Evolutionary conservation across 345 rosid species (phyloP), one percentile per base, ranked within the genome.

Genomic region (Gossypium bickii): DNA sequence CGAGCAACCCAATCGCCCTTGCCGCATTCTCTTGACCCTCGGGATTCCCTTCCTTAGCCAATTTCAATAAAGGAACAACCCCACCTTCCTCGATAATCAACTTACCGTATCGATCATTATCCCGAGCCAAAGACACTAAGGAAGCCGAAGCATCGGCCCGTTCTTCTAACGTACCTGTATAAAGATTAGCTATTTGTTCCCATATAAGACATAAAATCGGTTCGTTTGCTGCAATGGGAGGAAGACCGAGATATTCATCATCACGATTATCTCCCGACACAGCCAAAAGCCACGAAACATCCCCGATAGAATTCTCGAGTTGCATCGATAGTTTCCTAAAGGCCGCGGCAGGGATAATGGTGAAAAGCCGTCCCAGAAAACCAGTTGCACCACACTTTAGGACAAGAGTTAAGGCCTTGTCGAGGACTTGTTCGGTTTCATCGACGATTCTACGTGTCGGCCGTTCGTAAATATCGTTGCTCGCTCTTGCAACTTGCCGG

Each of bases 71-170:
- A 1, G 97, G 91, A 8, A 93, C 85, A 5, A 94, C 85, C 0
- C 98, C 97, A 5, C 97, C 97, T 86, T 94, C 97, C 79, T 94
- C 94, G 7, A 94, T 89, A 22, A 94, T 90, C 83, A 94, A 62
- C 73, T 82, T 89, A 17, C 90, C 92, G 58, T 92, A 89, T 1
- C 94, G 82, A 61, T 89, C 93, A 20, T 89, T 92, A 77, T 94
- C 97, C 7, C 94, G 85, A 4, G 97, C 97, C 45, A 94, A 74
- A 3, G 97, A 92, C 9, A 87, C 94, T 59, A 94, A 78, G 0
- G 94, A 89, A 25, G 96, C 93, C 0, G 96, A 93, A 10, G 92
- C 96, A 9, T 92, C 98, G 0, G 92, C 79, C 43, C 89, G 82
- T 24, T 87, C 92, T 0, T 91, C 92, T 1, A 82, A 55, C 3